Evolutionary conservation across 2,329 filamentous ascomycete genomes (phyloP), one percentile per base, ranked within the genome.

Genomic region (Epichloe typhina): DNA sequence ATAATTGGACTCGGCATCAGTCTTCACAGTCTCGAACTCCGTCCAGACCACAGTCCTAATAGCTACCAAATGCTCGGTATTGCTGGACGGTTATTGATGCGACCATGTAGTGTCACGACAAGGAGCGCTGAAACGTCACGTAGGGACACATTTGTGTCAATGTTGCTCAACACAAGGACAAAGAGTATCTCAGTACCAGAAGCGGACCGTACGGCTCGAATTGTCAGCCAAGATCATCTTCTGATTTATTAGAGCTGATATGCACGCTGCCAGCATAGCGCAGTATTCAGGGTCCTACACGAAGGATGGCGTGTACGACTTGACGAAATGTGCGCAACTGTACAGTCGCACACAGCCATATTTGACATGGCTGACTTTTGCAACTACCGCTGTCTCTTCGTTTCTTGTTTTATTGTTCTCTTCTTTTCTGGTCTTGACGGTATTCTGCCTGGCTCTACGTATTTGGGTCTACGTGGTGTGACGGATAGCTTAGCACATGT

Each of bases 1-100:
- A 72, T 5, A 67, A 60, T 52, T 74, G 72, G 72, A 65, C 61
- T 43, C 67, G 71, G 39, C 57, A 59, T 52, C 50, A 50, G 12
- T 40, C 45, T 13, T 42, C 53, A 15, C 52, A 43, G 13, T 41
- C 56, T 19, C 54, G 54, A 40, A 49, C 42, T 8, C 49, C 50
- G 23, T 39, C 49, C 26, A 40, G 43, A 49, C 39, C 21, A 46
- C 23, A 13, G 19, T 49, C 33, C 33, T 46, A 23, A n/a, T 39
- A 38, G 23, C 19, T 13, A 19, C 19, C 31, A 35, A 35, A 19
- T 45, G 23, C 12, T 21, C 6, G 21, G 21, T 23, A n/a, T 11
- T 5, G 7, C 9, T 12, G 15, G 7, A 15, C 26, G 37, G n/a
- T n/a, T 4, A 35, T 31, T 39, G 35, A 46, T 50, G 47, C 35